Conservation (phyloP, 2,329 filamentous ascomycete species). For the Fusarium domesticum region DNA sequence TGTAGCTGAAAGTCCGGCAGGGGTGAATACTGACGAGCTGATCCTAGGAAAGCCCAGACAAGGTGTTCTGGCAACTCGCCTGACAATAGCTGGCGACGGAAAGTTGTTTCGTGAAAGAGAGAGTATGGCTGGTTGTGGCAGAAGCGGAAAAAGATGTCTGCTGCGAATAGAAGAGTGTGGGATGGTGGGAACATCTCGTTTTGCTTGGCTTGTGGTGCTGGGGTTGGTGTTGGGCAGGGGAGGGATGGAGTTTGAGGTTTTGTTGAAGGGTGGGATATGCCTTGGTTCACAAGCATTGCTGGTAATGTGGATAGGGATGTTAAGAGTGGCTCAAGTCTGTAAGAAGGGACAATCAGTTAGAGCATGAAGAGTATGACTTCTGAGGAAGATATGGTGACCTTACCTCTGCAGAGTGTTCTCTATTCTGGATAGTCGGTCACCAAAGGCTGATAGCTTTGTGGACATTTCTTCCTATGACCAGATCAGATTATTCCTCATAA, state of each 20-base stretch:
- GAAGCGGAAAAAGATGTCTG: slow-evolving; percentile 1
- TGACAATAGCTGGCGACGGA: background rate
- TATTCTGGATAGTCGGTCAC: background rate
- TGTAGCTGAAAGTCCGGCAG: background rate
- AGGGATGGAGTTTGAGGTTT: background rate
- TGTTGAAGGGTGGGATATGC: background rate
- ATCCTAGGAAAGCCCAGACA: background rate
- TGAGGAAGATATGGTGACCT: background rate
- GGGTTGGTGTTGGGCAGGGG: background rate
- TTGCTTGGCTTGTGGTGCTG: background rate
- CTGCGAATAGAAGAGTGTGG: background rate
- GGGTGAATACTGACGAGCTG: background rate
- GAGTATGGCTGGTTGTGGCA: slow-evolving; percentile 1
- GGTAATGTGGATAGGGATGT: background rate
- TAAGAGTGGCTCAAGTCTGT: background rate
- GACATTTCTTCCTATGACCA: background rate
- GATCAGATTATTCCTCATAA: background rate
- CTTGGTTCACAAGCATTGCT: background rate
- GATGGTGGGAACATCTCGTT: background rate
- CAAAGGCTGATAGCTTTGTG: background rate
- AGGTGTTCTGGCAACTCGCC: background rate
- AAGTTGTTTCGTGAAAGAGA: background rate
- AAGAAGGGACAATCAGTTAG: background rate
- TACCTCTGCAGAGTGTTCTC: background rate
- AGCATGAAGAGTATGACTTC: background rate